A percentile compares a stretch with the other conserved stretches of the same genome.
Conservation (phyloP, 805 yeast species). For the Lipomyces yamadae region DNA sequence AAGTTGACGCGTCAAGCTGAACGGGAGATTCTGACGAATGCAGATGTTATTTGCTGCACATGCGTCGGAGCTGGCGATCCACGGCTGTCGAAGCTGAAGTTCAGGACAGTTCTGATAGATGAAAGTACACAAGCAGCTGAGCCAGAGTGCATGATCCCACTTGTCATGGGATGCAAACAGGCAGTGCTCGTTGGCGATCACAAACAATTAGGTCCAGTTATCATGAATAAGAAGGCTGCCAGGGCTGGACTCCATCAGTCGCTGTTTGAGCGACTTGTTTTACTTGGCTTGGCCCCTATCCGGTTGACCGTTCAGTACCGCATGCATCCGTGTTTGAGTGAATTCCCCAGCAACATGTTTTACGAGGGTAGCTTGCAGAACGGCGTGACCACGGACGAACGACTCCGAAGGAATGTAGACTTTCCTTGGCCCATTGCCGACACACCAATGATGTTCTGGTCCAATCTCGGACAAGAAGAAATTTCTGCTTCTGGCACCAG, state of each 20-base stretch:
- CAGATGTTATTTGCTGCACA: slow-evolving; percentile 86
- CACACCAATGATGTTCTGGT: slow-evolving; percentile 96
- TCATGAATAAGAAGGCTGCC: slow-evolving; percentile 76
- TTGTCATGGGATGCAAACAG: slow-evolving; percentile 87
- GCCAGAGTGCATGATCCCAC: slow-evolving; percentile 88
- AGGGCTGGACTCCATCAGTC: slow-evolving; percentile 88
- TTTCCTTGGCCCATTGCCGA: slow-evolving; percentile 93
- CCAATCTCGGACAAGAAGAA: slow-evolving; percentile 86
- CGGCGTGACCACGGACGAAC: slow-evolving; percentile 80
- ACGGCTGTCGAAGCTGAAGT: slow-evolving; percentile 59
- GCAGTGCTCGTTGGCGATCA: slow-evolving; percentile 93
- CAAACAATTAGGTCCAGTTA: slow-evolving; percentile 93
- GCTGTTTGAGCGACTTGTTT: slow-evolving; percentile 80
- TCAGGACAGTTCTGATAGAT: slow-evolving; percentile 83
- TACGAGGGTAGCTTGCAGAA: slow-evolving; percentile 91
- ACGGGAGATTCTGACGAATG: slow-evolving; percentile 53
- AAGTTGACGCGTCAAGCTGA: slow-evolving; percentile 57
- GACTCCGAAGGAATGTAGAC: slow-evolving; percentile 57
- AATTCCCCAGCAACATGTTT: slow-evolving; percentile 87
- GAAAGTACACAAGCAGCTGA: slow-evolving; percentile 95
- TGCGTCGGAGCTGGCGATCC: slow-evolving; percentile 90
- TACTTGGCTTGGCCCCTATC: slow-evolving; percentile 82
- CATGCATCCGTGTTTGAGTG: slow-evolving; percentile 88
- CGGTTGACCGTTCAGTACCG: slow-evolving; percentile 91
- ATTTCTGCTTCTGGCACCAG: slow-evolving; percentile 81